Conservation (phyloP, 495 filamentous ascomycete species). For the Apiosordaria backusii region DNA sequence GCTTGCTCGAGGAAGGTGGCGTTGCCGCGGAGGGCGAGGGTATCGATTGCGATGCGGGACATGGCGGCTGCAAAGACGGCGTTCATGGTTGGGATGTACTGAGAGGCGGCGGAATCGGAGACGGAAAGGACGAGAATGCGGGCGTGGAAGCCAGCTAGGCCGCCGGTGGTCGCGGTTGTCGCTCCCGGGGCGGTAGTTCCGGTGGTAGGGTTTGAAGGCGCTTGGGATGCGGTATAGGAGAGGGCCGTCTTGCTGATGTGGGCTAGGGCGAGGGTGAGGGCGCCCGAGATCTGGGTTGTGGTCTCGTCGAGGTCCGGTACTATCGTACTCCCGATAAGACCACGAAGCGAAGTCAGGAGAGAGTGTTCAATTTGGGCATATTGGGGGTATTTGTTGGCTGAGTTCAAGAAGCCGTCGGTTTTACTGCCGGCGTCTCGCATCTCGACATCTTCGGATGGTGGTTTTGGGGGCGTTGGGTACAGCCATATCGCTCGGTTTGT, state of each 20-base stretch:
- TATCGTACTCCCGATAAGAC: conserved; percentile 64
- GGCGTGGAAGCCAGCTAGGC: conserved; percentile 58
- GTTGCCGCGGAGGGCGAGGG: conserved; percentile 76
- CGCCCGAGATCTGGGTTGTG: conserved; percentile 80
- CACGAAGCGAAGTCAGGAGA: conserved; percentile 65
- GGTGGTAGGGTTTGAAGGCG: conserved; percentile 28
- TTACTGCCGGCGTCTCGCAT: conserved; percentile 40
- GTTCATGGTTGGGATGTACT: conserved; percentile 99
- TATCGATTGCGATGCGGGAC: conserved; percentile 81
- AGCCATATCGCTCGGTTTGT: conserved; percentile 80
- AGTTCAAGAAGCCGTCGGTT: conserved; percentile 18
- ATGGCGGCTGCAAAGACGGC: conserved; percentile 91
- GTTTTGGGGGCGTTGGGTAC: conserved; percentile 58
- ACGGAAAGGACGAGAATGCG: conserved; percentile 83
- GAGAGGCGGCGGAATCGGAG: conserved; percentile 74
- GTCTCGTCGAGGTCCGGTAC: conserved; percentile 58
- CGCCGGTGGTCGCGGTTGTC: conserved; percentile 29
- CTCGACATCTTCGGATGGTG: conserved; percentile 37
- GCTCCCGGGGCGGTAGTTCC: conserved; percentile 32
- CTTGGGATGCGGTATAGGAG: conserved; percentile 13
- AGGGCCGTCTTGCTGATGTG: conserved; percentile 69
- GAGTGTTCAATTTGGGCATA: conserved; percentile 81
- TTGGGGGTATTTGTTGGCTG: conserved; percentile 88
- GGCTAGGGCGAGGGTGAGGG: conserved; percentile 80
- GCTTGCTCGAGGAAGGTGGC: conserved; percentile 92